A percentile compares a stretch with the other conserved stretches of the same genome.
Evolutionary conservation across 441 rosid genomes (phyloP).

Genomic region (Erodium texanum): DNA sequence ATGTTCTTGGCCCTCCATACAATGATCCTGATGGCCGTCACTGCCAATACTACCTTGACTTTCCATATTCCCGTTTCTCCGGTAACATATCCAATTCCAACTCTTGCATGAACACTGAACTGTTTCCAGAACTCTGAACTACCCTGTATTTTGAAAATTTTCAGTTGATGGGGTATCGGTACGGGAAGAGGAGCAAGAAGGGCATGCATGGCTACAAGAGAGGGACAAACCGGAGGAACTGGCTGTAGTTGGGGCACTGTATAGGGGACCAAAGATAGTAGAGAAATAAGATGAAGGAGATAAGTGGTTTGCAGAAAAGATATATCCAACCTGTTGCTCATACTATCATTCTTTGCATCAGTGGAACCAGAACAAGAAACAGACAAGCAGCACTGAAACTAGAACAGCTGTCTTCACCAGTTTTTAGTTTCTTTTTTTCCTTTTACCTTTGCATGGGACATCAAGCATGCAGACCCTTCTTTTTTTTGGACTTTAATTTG

Average conservation of each 20-base stretch:
- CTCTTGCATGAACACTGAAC: too few species aligned
- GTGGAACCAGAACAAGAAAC: neutral
- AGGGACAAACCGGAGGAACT: slow-evolving; percentile 49
- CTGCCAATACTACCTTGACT: slow-evolving; percentile 61
- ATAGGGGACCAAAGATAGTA: slow-evolving; percentile 47
- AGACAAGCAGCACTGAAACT: neutral
- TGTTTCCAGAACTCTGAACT: too few species aligned
- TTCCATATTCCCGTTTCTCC: slow-evolving; percentile 38
- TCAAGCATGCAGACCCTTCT: neutral
- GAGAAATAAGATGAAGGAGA: slow-evolving; percentile 9
- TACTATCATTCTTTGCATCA: too few species aligned
- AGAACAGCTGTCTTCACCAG: too few species aligned
- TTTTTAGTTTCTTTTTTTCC: too few species aligned
- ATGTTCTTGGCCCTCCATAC: slow-evolving; percentile 89
- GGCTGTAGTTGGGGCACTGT: slow-evolving; percentile 36
- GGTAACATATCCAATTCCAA: slow-evolving; percentile 26
- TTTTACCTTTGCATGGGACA: neutral
- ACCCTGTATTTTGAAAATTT: neutral
- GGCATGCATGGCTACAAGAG: slow-evolving; percentile 66
- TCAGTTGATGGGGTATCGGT: slow-evolving; percentile 37
- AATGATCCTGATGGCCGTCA: slow-evolving; percentile 64
- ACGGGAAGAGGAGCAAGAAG: slow-evolving; percentile 44
- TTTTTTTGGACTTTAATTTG: too few species aligned
- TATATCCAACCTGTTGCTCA: too few species aligned
- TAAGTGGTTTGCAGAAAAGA: too few species aligned